Percentiles rank a stretch among this genome's conserved stretches.
phyloP scores from a whole-genome alignment of 2,329 filamentous ascomycete species.

The Ophiostoma pallidulum region DNA sequence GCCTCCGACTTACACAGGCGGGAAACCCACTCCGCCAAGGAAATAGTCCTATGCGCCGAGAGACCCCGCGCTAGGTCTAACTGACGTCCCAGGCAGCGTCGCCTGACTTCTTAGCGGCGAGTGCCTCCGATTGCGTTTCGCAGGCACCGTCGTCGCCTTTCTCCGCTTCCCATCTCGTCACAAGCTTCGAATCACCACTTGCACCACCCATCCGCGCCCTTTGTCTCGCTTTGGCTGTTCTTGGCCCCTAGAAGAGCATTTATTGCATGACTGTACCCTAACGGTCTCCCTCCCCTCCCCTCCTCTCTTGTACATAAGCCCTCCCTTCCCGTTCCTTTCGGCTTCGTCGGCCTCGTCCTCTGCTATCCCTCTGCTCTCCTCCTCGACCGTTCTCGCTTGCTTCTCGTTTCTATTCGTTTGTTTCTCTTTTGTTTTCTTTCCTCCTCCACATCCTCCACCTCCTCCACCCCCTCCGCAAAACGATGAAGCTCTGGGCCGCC shows the following conservation, averaged over 20 bases:
- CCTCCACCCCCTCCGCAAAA: neutral
- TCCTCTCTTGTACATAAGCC: neutral
- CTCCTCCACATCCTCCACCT: neutral
- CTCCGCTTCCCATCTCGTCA: too few relatives aligned
- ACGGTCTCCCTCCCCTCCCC: neutral
- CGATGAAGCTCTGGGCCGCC: slow-evolving; percentile 15
- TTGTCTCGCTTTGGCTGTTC: neutral
- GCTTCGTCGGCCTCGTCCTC: neutral
- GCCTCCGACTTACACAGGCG: too few relatives aligned
- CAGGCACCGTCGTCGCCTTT: slow-evolving; percentile 1
- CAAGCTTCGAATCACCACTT: too few relatives aligned
- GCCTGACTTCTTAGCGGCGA: neutral
- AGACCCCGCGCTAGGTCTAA: slow-evolving; percentile 6
- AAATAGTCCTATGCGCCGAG: slow-evolving; percentile 6
- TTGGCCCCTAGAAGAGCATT: too few relatives aligned
- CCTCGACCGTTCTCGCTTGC: neutral
- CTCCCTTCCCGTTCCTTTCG: neutral
- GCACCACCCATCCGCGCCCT: neutral
- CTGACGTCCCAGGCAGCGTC: neutral
- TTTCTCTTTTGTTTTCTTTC: neutral
- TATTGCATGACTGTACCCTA: neutral
- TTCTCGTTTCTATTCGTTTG: neutral
- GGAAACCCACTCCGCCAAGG: slow-evolving; percentile 5
- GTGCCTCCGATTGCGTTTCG: neutral
- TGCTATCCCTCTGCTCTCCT: neutral